Evolutionary conservation across 495 filamentous ascomycete genomes (phyloP).

Genomic region (Penicillium daleae): DNA sequence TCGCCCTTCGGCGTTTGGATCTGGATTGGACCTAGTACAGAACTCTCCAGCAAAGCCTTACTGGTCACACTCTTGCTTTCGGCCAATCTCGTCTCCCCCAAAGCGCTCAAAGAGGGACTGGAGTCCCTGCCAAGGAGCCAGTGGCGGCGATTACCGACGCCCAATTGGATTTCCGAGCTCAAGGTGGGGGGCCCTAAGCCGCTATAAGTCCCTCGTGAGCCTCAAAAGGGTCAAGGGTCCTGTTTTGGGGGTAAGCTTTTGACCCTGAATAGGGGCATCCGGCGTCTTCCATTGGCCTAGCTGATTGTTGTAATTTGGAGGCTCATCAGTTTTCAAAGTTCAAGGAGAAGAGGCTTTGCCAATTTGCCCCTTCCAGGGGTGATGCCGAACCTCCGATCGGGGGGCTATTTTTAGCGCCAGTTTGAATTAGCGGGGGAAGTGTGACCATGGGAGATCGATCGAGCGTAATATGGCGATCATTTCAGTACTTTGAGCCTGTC

Average conservation of each 20-base stretch:
- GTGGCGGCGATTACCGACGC: constrained; percentile 3
- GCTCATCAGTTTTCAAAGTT: neutral
- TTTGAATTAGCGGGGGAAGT: no score
- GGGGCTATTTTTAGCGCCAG: constrained; percentile 9
- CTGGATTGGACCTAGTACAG: constrained; percentile 11
- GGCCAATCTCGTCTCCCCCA: neutral
- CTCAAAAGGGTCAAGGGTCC: neutral
- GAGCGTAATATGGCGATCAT: neutral
- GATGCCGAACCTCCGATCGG: constrained; percentile 9
- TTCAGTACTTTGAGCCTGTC: neutral
- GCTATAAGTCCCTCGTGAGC: constrained; percentile 2
- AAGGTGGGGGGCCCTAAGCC: neutral
- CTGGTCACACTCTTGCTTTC: neutral
- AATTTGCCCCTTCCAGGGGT: neutral
- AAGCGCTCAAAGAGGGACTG: constrained; percentile 1
- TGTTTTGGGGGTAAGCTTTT: neutral
- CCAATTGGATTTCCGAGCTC: constrained; percentile 8
- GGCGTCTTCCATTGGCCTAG: neutral
- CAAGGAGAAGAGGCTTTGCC: neutral
- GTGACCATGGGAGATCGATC: no score
- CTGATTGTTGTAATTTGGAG: neutral
- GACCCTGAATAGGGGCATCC: neutral
- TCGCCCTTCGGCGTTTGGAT: neutral
- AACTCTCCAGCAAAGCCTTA: constrained; percentile 9
- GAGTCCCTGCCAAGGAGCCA: constrained; percentile 16